A percentile compares a stretch with the other conserved stretches of the same genome.
Conservation (phyloP, 371 early-diverging fungal genomes). For the Dichotomocladium elegans region DNA sequence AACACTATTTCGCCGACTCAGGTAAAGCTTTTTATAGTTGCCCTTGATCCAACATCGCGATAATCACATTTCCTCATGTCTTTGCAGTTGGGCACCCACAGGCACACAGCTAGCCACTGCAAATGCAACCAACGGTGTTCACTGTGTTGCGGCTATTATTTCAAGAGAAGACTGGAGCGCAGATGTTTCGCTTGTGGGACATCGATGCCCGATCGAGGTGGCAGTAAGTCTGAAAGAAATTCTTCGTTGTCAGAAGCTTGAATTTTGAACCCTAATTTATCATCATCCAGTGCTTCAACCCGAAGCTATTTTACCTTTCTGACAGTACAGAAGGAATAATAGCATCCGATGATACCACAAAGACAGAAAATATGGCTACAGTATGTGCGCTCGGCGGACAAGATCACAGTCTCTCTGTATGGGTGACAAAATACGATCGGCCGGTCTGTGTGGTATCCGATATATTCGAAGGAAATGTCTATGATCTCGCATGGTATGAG, state of each 20-base stretch:
- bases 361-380: constrained; percentile 37
- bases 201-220: constrained; percentile 86
- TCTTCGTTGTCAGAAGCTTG: too few relatives aligned
- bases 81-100: constrained; percentile 89
- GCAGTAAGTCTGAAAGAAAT: constrained; percentile 52
- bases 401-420: constrained; percentile 86
- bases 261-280: too few relatives aligned
- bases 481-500: constrained; percentile 85
- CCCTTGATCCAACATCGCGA: background rate
- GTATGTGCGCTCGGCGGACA: constrained; percentile 91
- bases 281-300: constrained; percentile 63
- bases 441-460: constrained; percentile 75
- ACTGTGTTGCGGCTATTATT: constrained; percentile 83
- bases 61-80: background rate
- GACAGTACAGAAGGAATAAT: constrained; percentile 3
- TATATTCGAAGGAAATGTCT: constrained; percentile 77
- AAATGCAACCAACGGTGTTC: constrained; percentile 82
- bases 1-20: constrained; percentile 87
- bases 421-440: constrained; percentile 75
- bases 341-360: too few relatives aligned
- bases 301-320: constrained; percentile 60
- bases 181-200: constrained; percentile 87
- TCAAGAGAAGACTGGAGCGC: constrained; percentile 75
- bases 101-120: constrained; percentile 86
- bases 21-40: constrained; percentile 28